Evolutionary conservation across 108 stramenopile species (phyloP).

Genomic region (Mediolabrus comicus): DNA sequence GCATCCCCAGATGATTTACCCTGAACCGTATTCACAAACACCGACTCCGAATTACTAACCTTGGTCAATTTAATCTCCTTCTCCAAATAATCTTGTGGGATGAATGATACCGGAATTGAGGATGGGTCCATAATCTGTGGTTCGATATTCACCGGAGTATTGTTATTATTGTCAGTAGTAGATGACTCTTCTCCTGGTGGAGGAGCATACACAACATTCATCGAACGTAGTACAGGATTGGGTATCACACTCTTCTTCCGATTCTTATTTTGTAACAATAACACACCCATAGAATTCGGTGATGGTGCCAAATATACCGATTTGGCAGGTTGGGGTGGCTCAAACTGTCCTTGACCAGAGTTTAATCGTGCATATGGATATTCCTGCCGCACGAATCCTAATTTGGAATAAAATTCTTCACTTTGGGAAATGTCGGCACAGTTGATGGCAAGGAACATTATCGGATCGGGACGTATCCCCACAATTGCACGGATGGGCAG

Average conservation of each 20-base stretch:
- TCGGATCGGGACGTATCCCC: conserved; percentile 79
- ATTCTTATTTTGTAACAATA: conserved; percentile 62
- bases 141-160: conserved; percentile 5
- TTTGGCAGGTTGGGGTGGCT: conserved; percentile 74
- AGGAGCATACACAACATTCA: conserved; percentile 79
- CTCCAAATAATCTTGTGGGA: conserved; percentile 43
- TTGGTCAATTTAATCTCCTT: conserved; percentile 51
- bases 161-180: neutral
- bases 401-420: conserved; percentile 62
- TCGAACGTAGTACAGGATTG: conserved; percentile 57
- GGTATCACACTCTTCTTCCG: conserved; percentile 45
- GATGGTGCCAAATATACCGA: conserved; percentile 79
- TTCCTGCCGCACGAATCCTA: conserved; percentile 77
- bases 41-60: neutral
- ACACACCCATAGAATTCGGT: conserved; percentile 76
- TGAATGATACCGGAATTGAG: conserved; percentile 53
- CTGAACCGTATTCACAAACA: too few relatives aligned
- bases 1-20: too few relatives aligned
- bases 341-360: conserved; percentile 76
- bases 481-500: conserved; percentile 82
- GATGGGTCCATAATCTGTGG: conserved; percentile 63
- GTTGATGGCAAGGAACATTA: conserved; percentile 85
- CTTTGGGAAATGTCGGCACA: conserved; percentile 64
- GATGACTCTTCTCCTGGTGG: conserved; percentile 28
- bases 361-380: conserved; percentile 79